A percentile compares a stretch with the other conserved stretches of the same genome.
These are phyloP conservation scores for Rhizophlyctis rosea DNA, from an alignment of 192 early-diverging fungal species.

Conservation along the genomic window DNA sequence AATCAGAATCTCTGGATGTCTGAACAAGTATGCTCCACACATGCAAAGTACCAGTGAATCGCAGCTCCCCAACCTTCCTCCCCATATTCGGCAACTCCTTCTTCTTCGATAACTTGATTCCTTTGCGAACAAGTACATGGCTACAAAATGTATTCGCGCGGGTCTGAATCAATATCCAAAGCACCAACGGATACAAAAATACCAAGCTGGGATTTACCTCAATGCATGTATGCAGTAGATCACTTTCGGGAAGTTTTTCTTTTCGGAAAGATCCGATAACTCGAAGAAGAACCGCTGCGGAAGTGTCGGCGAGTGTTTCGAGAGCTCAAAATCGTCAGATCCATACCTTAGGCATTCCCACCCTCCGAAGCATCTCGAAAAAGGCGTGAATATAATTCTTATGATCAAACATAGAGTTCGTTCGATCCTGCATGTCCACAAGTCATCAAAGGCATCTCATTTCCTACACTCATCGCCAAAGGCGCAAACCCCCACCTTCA, in stretches of 20 bases:
- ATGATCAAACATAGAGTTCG: constrained; percentile 83
- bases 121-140: constrained; percentile 91
- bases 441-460: constrained; percentile 4
- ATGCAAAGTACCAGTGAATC: constrained; percentile 70
- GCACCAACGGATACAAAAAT: too few relatives aligned
- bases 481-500: constrained; percentile 45
- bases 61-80: constrained; percentile 83
- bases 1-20: neutral
- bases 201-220: constrained; percentile 55
- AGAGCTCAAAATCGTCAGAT: too few relatives aligned
- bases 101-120: too few relatives aligned
- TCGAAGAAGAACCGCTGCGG: constrained; percentile 94
- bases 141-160: too few relatives aligned
- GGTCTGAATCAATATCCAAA: neutral
- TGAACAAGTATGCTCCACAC: constrained; percentile 1
- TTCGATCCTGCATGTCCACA: constrained; percentile 58
- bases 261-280: constrained; percentile 94
- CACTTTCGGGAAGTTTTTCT: constrained; percentile 98
- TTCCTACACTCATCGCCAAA: neutral
- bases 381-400: constrained; percentile 98
- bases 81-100: constrained; percentile 84
- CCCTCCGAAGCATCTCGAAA: constrained; percentile 71
- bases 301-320: too few relatives aligned
- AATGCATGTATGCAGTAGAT: constrained; percentile 98
- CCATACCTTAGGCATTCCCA: constrained; percentile 77